A percentile compares a stretch with the other conserved stretches of the same genome.
Conservation (phyloP, 2,329 filamentous ascomycete genomes). For the Aspergillus puulaauensis region DNA sequence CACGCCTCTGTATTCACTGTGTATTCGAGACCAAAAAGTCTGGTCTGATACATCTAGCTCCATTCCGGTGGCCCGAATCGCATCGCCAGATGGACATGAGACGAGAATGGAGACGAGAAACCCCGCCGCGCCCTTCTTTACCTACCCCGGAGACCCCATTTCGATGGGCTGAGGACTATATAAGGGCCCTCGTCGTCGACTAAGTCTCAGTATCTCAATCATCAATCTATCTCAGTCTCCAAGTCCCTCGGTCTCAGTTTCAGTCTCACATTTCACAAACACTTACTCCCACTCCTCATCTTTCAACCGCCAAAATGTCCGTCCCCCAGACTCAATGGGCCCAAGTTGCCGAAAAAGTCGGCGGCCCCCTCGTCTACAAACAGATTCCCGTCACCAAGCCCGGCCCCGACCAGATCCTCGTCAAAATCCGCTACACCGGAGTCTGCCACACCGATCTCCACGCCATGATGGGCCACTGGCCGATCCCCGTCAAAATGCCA, state of each 20-base stretch:
- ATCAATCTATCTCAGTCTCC: background rate
- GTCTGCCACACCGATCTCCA: conserved; percentile 15
- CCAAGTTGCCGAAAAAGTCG: conserved; percentile 80
- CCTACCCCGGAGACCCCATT: background rate
- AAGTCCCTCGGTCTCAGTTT: too few species aligned
- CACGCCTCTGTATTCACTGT: too few species aligned
- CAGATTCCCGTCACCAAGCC: conserved; percentile 26
- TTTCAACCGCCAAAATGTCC: conserved; percentile 24
- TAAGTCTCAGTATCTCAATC: background rate
- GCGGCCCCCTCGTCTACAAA: conserved; percentile 58
- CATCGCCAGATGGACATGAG: background rate
- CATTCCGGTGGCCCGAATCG: background rate
- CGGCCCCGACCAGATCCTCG: conserved; percentile 12
- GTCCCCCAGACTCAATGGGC: conserved; percentile 88
- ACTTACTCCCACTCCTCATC: background rate
- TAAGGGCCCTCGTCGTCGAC: background rate
- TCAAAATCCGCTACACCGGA: conserved; percentile 11
- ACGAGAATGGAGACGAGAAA: background rate
- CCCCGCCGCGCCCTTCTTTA: background rate
- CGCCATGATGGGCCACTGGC: conserved; percentile 9
- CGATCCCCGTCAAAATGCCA: conserved; percentile 7
- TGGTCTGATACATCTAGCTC: background rate
- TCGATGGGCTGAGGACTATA: background rate
- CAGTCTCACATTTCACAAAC: too few species aligned
- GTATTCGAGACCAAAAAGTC: too few species aligned